Percentiles rank a stretch among this genome's conserved stretches.
These are phyloP conservation scores for Chlorociboria aeruginascens DNA, from an alignment of 495 filamentous ascomycete genomes.

Conservation along the genomic window DNA sequence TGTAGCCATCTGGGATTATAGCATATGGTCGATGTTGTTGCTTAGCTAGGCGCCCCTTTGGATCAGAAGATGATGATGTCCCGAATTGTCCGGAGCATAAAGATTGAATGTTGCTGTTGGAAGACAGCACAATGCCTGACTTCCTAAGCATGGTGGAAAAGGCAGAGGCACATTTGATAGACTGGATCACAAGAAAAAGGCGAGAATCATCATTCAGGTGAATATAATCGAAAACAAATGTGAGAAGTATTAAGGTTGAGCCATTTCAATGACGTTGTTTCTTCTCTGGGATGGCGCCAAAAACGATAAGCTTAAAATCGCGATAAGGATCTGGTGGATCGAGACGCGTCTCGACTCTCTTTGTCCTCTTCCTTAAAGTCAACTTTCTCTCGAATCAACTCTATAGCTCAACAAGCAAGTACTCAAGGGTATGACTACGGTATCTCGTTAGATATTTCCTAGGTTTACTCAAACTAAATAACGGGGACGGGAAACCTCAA, in stretches of 20 bases:
- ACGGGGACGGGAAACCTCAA: no score
- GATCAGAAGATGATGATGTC: constrained; percentile 13
- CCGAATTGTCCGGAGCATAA: constrained; percentile 5
- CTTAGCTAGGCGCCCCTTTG: background rate
- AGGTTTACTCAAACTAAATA: no score
- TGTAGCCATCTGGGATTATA: constrained; percentile 20
- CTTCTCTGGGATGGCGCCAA: background rate
- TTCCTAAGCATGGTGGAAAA: constrained; percentile 18
- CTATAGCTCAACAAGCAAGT: background rate
- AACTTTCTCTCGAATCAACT: no score
- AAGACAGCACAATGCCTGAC: constrained; percentile 10
- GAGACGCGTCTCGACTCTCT: background rate
- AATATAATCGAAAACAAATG: no score
- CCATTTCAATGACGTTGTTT: no score
- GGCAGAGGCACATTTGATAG: background rate
- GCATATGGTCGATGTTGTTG: constrained; percentile 22
- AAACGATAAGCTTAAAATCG: background rate
- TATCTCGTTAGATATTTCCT: background rate
- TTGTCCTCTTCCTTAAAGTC: no score
- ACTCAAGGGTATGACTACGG: background rate
- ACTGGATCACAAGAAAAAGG: background rate
- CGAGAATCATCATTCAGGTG: background rate
- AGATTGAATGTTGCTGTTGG: constrained; percentile 4
- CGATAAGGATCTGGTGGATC: background rate
- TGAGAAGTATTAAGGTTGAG: no score